Conservation (phyloP, 2,329 filamentous ascomycete genomes). For the Pestalotiopsis sp. region DNA sequence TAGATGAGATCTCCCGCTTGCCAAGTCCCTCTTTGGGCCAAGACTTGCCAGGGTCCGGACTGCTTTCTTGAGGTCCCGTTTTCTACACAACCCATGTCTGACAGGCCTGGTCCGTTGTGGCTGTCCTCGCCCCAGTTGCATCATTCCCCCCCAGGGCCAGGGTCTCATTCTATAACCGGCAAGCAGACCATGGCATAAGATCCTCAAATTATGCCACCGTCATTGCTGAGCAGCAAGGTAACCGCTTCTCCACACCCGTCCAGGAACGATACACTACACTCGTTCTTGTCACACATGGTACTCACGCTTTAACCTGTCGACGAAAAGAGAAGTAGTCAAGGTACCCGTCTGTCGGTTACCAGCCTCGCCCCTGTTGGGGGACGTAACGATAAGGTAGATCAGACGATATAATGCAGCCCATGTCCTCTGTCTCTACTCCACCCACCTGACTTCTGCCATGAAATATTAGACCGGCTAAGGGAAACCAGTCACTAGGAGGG, state of each 20-base stretch:
- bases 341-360: slow-evolving; percentile 41
- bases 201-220: slow-evolving; percentile 61
- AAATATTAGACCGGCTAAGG: slow-evolving; percentile 38
- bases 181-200: slow-evolving; percentile 58
- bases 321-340: slow-evolving; percentile 42
- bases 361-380: slow-evolving; percentile 33
- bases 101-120: slow-evolving; percentile 30
- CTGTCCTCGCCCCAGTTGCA: slow-evolving; percentile 40
- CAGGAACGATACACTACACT: slow-evolving; percentile 44
- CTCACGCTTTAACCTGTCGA: slow-evolving; percentile 48
- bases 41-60: slow-evolving; percentile 26
- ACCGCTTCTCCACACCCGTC: slow-evolving; percentile 43
- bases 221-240: slow-evolving; percentile 46
- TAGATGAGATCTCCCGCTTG: slow-evolving; percentile 35
- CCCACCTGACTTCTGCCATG: slow-evolving; percentile 34
- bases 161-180: slow-evolving; percentile 54
- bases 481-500: slow-evolving; percentile 33
- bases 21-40: slow-evolving; percentile 32
- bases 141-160: slow-evolving; percentile 40
- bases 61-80: slow-evolving; percentile 35
- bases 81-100: slow-evolving; percentile 33
- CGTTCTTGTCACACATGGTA: slow-evolving; percentile 47
- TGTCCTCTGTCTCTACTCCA: slow-evolving; percentile 36
- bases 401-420: slow-evolving; percentile 50
- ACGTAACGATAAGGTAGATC: slow-evolving; percentile 42